These are phyloP conservation scores for Tillandsia fasciculata DNA, from an alignment of 176 grass and related monocot species.

Conservation along the genomic window DNA sequence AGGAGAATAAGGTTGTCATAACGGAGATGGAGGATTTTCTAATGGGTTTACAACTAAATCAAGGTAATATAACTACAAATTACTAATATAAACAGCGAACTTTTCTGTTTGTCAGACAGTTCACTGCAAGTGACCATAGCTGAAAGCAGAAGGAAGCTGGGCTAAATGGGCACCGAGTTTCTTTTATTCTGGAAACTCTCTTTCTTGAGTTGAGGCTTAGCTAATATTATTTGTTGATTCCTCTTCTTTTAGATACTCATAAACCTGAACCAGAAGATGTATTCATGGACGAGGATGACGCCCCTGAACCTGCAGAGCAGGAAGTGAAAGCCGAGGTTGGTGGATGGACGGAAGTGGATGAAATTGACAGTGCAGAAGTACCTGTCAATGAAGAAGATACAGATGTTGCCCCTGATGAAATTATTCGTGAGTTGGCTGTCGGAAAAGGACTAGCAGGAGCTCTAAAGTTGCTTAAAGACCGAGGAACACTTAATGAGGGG, in stretches of 20 bases:
- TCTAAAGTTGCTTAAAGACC: slow-evolving; percentile 63
- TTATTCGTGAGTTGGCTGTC: slow-evolving; percentile 72
- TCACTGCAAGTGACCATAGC: no score
- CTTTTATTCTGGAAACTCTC: not conserved
- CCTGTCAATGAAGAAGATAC: slow-evolving; percentile 31
- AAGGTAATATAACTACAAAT: slow-evolving; percentile 43
- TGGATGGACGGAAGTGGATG: slow-evolving; percentile 32
- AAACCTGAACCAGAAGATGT: slow-evolving; percentile 68
- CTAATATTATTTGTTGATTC: slow-evolving; percentile 6
- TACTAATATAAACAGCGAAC: not conserved
- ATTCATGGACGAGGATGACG: slow-evolving; percentile 77
- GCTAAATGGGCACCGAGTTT: not conserved
- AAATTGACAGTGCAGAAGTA: slow-evolving; percentile 22
- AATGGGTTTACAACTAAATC: slow-evolving; percentile 68
- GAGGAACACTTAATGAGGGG: slow-evolving; percentile 81
- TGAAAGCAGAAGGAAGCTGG: no score
- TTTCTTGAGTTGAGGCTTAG: not conserved
- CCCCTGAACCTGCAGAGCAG: slow-evolving; percentile 27
- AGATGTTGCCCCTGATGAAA: slow-evolving; percentile 44
- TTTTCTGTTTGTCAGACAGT: no score
- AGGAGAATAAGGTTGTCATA: slow-evolving; percentile 67
- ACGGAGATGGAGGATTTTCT: slow-evolving; percentile 94
- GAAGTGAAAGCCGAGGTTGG: slow-evolving; percentile 30
- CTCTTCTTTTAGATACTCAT: slow-evolving; percentile 42
- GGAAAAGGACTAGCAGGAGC: slow-evolving; percentile 74